Base-by-base conservation (phyloP, 345 rosid genomes). In the Theobroma cacao region DNA sequence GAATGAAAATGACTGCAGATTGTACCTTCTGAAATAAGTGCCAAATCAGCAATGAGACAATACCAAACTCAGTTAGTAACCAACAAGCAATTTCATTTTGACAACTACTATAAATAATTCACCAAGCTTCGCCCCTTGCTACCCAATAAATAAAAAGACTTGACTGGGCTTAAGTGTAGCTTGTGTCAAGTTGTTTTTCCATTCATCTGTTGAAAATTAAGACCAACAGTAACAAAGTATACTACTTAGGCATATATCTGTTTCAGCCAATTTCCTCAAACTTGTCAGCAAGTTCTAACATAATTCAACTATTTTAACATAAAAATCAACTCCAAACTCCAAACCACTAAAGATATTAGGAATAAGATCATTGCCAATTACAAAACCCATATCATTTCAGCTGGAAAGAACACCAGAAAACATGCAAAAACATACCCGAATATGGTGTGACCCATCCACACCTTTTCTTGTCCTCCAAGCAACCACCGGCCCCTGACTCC, bases 361-460 rank as follows among this genome's bases (percentile, higher is more conserved):
- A 43, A 45, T 10, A 15, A 50, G 3, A 31, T n/a, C 53, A 50
- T 8, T 6, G 48, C 14, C 24, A 70, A 48, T 26, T 50, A 28
- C n/a, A 53, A n/a, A 14, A 34, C 5, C 28, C 47, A 13, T 48
- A 53, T 36, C 9, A 48, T 70, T 13, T 70, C 24, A 70, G 30
- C 26, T 15, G 9, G 1, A 17, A 17, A 8, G 24, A 58, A 36
- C 18, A 6, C 14, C 50, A 24, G n/a, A 56, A 58, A 74, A 31
- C 15, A 63, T 11, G 3, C 24, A 33, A 50, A 56, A 61, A 12
- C 81, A 53, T 76, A 93, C 98, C 98, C 60, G 98, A 77, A 78
- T 84, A 91, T 18, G 93, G 88, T 6, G 94, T 91, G 78, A 93
- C 91, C 97, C 97, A 93, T 20, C 91, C 85, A 76, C 98, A 93